Conservation (phyloP, 1,284 basidiomycete species). For the Moesziomyces globuligerus region DNA sequence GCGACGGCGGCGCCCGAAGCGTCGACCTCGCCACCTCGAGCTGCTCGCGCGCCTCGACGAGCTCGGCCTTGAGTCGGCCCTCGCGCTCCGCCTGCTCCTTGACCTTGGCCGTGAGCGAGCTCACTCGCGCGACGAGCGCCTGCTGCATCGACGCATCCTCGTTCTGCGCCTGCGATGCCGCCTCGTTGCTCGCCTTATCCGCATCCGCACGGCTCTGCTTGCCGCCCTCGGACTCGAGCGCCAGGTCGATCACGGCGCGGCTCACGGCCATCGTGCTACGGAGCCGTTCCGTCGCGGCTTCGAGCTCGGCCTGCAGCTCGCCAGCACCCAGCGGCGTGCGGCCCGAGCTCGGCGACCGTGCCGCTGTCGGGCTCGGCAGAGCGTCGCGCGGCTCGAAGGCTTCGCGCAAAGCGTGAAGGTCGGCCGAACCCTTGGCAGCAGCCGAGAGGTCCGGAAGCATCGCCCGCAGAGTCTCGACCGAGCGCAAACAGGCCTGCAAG, state of each 20-base stretch:
- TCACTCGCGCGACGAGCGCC: constrained; percentile 19
- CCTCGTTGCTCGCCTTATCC: constrained; percentile 3
- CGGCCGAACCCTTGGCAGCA: constrained; percentile 27
- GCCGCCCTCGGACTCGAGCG: constrained; percentile 18
- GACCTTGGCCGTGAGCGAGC: constrained; percentile 21
- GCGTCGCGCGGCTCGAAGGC: constrained; percentile 23
- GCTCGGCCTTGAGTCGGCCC: constrained; percentile 20
- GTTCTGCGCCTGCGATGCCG: constrained; percentile 3
- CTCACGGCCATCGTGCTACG: constrained; percentile 33
- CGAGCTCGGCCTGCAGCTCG: constrained; percentile 29
- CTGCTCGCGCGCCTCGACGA: constrained; percentile 26
- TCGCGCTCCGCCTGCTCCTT: constrained; percentile 23
- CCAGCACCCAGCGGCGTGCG: constrained; percentile 9
- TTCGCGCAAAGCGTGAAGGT: constrained; percentile 26
- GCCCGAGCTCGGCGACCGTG: constrained; percentile 10
- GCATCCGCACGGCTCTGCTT: constrained; percentile 7
- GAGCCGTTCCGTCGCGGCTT: constrained; percentile 19
- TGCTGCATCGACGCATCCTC: constrained; percentile 21
- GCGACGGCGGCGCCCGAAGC: constrained; percentile 20
- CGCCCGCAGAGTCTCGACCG: constrained; percentile 22
- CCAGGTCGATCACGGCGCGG: constrained; percentile 28
- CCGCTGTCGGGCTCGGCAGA: constrained; percentile 5
- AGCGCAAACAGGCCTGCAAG: constrained; percentile 25
- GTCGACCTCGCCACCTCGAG: constrained; percentile 11
- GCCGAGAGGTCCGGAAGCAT: constrained; percentile 33